Evolutionary conservation across 192 early-diverging fungal genomes (phyloP).

Genomic region (Oehlia diaphana): DNA sequence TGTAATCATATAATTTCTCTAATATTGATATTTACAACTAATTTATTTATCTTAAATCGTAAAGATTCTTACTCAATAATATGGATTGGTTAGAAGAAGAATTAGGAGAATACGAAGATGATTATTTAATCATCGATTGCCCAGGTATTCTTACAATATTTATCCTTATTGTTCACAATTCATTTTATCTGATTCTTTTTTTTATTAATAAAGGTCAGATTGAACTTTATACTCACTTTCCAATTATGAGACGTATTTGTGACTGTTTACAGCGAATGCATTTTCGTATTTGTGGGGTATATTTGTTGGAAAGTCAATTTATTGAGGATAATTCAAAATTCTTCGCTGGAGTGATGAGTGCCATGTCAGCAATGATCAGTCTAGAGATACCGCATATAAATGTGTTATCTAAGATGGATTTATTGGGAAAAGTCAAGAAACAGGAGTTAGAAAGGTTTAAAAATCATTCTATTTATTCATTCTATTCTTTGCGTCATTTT

Average conservation of each 20-base stretch:
- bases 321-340: conserved; percentile 95
- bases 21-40: background rate
- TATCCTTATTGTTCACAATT: background rate
- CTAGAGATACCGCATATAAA: conserved; percentile 98
- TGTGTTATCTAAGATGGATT: conserved; percentile 97
- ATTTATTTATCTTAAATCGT: background rate
- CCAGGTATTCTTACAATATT: conserved; percentile 49
- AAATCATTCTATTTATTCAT: background rate
- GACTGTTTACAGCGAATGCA: conserved; percentile 65
- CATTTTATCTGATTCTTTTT: background rate
- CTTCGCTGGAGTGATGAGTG: conserved; percentile 94
- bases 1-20: conserved; percentile 8
- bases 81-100: conserved; percentile 97
- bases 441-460: conserved; percentile 57
- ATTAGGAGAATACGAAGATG: conserved; percentile 87
- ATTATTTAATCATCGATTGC: conserved; percentile 97
- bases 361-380: conserved; percentile 94
- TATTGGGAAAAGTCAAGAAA: conserved; percentile 66
- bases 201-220: conserved; percentile 72
- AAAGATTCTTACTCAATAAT: conserved; percentile 85
- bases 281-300: conserved; percentile 91
- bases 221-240: conserved; percentile 97
- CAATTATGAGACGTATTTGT: conserved; percentile 87
- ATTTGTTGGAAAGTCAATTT: conserved; percentile 93
- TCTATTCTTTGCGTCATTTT: background rate